Base-by-base conservation (phyloP, 164 flowering plant species). In the Berberis vulgaris region DNA sequence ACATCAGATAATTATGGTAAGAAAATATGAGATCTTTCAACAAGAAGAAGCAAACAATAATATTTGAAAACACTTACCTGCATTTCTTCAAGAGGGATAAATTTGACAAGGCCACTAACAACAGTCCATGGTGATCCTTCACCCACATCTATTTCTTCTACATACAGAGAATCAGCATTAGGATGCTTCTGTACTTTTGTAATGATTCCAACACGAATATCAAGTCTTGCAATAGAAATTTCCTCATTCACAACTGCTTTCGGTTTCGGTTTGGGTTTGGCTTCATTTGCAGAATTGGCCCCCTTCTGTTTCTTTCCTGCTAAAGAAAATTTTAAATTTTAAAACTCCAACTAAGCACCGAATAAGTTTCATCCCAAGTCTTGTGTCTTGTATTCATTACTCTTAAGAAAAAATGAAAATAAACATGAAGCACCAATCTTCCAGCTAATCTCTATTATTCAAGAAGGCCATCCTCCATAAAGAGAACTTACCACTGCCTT, bases 121-220 rank as follows among this genome's bases (percentile, higher is more conserved):
- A 94, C 96, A 40, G 96, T 91, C 38, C 98, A 71, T 46, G 86
- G 77, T 55, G 80, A 65, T 39, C 54, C 80, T 73, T 86, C 98
- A 66, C 98, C 98, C 59, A 94, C 86, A 65, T 94, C 96, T 57
- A 94, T 94, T 79, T 91, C 93, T 81, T 94, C 98, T n/a, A 94
- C 90, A 62, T 89, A 94, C 13, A 94, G 74, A 26, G 97, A 80
- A 75, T 94, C 97, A 52, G 98, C 97, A 82, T 87, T 93, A 43
- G 97, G 97, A 80, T 94, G 98, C 72, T 84, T 88, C 78, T 83
- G 75, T 67, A 78, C 97, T 68, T 82, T 86, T 4, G 78, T 81
- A 56, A 94, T 94, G 47, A 87, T 83, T 26, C 97, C 98, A 66
- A 94, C 96, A 54, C 98, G 97, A 52, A 94, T 83, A 77, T 94